Base-by-base conservation (phyloP, 1,284 basidiomycete species). In the Boletellus sp. region DNA sequence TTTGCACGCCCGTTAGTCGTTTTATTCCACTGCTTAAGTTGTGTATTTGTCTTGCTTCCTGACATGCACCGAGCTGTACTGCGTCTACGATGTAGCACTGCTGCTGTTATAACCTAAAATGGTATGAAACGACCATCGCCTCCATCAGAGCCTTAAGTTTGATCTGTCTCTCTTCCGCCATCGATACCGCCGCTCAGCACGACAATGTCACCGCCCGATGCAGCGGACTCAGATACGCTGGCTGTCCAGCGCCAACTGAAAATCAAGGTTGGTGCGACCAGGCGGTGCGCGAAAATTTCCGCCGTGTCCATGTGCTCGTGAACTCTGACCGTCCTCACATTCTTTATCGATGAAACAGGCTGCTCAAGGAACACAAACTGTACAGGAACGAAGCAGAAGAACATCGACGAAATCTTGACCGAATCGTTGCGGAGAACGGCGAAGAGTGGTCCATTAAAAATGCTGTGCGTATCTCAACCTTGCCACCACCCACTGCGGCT, bases 361-460 rank as follows among this genome's bases (percentile, higher is more conserved):
- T 92, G 45, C 69, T 72, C 56, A 92, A 92, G 65, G 90, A 94
- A 65, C 76, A 84, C 53, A 66, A 62, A 21, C 59, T 81, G 27
- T 93, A 94, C 63, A 69, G 69, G 52, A 77, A 83, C 46, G 91
- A 94, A 69, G 78, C 75, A 16, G 76, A 73, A 51, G 72, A 82
- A 27, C 74, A 80, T 52, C 71, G 78, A 56, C 67, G 68, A 49
- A 83, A 79, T 57, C 69, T 85, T 19, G 80, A 84, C 56, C 82
- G 82, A 66, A 68, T 87, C 49, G 68, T 78, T 50, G 78, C 74
- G 8, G 77, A 82, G 38, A 77, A 73, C 21, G 58, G 77, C 19
- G 89, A 92, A 55, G 84, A 83, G 33, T 91, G 87, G 77, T 84
- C 91, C 54, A 74, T 91, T 61, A 84, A 84, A 64, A 90, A 87